Base-by-base conservation (phyloP, 768 basidiomycete species). In the Russula foetens region DNA sequence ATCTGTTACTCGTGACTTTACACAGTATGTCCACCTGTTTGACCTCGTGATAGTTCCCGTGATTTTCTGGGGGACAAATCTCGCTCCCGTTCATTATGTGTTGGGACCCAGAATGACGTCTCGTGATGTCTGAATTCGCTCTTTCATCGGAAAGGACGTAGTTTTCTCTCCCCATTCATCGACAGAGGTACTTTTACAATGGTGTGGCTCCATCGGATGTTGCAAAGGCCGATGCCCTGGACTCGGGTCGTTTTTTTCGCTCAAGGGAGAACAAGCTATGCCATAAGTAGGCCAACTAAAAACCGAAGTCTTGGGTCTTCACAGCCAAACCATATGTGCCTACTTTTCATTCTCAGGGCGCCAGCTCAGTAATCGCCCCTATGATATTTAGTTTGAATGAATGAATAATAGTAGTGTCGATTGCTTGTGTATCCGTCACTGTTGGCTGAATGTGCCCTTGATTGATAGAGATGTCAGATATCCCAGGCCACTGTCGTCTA, bases 221-320 rank as follows among this genome's bases (percentile, higher is more conserved):
- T 52, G 44, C 51, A 48, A 24, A 23, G 26, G 61, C 61, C 61
- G 57, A 48, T 46, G 38, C 39, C 61, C 61, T 53, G 61, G 61
- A 7, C 17, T 28, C 19, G 14, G 56, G 50, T 24, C 35, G 4
- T 43, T 31, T 28, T 24, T 53, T 54, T 38, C 51, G 51, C 29
- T 24, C 35, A 33, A 48, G 49, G n/a, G n/a, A 24, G 50, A 41
- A 47, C 56, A 53, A 62, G 24, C 56, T 53, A 62, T 58, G n/a
- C 61, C 56, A 48, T 43, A 53, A 60, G 52, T 48, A 23, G 56
- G 21, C 29, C 56, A 58, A 41, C n/a, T 47, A 41, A 26, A 39
- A 23, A 29, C 59, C 59, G 53, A 55, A 44, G 23, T 41, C 29
- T 49, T 54, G 52, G 52, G 49, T 23, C n/a, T n/a, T n/a, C 15